Conservation (phyloP, 1,139 yeast species). For the Candida pseudoviswanathii region DNA sequence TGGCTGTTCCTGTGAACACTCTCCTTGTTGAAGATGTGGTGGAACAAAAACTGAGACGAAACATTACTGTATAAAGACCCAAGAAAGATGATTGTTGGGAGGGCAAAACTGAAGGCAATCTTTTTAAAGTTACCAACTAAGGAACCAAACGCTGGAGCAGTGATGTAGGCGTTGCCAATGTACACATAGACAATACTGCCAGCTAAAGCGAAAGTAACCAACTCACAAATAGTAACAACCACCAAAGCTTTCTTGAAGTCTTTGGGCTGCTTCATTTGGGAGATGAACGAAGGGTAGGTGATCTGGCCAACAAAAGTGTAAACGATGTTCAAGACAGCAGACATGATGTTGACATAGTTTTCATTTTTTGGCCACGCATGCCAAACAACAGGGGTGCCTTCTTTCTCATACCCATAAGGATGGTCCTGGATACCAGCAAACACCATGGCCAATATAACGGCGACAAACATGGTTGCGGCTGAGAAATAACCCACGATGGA, state of each 20-base stretch:
- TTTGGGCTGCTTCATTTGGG: constrained; percentile 59
- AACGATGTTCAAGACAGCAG: constrained; percentile 59
- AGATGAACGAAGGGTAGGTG: constrained; percentile 61
- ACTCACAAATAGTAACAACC: constrained; percentile 52
- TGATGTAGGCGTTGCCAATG: constrained; percentile 55
- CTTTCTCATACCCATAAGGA: constrained; percentile 43
- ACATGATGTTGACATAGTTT: constrained; percentile 55
- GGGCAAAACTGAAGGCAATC: constrained; percentile 60
- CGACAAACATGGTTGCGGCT: constrained; percentile 58
- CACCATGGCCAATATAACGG: constrained; percentile 53
- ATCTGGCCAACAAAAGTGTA: constrained; percentile 68
- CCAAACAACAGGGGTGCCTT: constrained; percentile 40
- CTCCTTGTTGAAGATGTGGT: constrained; percentile 41
- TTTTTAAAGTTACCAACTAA: constrained; percentile 48
- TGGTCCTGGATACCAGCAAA: constrained; percentile 57
- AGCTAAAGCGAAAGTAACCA: constrained; percentile 52
- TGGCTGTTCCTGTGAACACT: constrained; percentile 50
- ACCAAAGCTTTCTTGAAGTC: constrained; percentile 61
- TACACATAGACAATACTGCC: constrained; percentile 61
- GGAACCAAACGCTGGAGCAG: constrained; percentile 64
- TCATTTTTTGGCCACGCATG: constrained; percentile 55
- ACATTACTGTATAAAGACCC: constrained; percentile 60
- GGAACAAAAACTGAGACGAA: constrained; percentile 52
- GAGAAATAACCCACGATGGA: constrained; percentile 52
- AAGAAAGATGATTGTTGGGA: constrained; percentile 59